Percentiles rank a stretch among this genome's conserved stretches.
phyloP scores from a whole-genome alignment of 345 rosid genomes.

The Euphorbia peplus region DNA sequence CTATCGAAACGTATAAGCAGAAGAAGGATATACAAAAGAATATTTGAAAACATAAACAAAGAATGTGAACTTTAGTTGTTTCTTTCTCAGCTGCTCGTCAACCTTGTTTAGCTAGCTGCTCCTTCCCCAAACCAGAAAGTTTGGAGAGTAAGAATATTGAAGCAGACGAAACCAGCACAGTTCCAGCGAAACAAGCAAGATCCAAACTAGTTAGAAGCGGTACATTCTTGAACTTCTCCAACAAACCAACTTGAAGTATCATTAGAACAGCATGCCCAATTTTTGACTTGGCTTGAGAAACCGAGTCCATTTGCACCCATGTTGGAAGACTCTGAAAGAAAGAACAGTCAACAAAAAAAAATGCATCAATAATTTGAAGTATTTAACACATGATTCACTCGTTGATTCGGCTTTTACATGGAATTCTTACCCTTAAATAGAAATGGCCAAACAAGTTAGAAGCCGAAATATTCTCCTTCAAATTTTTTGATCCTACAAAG shows the following conservation, averaged over 20 bases:
- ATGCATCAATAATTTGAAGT: neutral
- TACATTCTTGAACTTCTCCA: constrained; percentile 56
- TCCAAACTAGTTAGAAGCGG: constrained; percentile 52
- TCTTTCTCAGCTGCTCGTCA: neutral
- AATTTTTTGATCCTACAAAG: constrained; percentile 52
- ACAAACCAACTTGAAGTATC: constrained; percentile 68
- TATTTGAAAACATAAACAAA: neutral
- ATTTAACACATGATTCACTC: neutral
- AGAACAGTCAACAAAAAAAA: neutral
- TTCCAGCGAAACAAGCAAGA: constrained; percentile 68
- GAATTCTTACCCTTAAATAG: constrained; percentile 33
- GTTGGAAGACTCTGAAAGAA: constrained; percentile 45
- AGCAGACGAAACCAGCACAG: constrained; percentile 54
- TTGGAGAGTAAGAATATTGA: constrained; percentile 53
- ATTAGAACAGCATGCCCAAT: constrained; percentile 65
- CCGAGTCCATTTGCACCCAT: constrained; percentile 52
- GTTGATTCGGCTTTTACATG: neutral
- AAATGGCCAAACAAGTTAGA: constrained; percentile 59
- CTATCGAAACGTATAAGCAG: neutral
- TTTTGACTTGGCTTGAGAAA: constrained; percentile 59
- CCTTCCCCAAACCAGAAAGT: constrained; percentile 28
- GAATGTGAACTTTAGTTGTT: neutral
- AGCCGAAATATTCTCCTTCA: constrained; percentile 20
- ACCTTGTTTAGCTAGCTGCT: constrained; percentile 2
- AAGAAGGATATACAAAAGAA: neutral